These are phyloP conservation scores for Botrytis fabae DNA, from an alignment of 2,329 filamentous ascomycete species.

Conservation along the genomic window DNA sequence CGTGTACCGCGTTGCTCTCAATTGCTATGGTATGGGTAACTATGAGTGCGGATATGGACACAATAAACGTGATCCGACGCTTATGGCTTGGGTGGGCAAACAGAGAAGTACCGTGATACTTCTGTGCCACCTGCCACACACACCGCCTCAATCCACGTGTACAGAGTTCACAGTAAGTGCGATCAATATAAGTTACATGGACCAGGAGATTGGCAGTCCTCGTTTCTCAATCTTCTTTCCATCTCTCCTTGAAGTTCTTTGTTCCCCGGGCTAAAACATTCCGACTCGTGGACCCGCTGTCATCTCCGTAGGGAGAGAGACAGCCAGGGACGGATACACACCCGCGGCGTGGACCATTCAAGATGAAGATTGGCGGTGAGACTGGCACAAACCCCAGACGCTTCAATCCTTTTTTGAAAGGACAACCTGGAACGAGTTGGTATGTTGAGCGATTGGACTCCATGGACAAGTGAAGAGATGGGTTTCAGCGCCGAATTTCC, in stretches of 20 bases:
- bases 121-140: not conserved
- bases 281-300: constrained; percentile 11
- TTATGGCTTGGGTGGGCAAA: constrained; percentile 1
- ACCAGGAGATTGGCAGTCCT: not conserved
- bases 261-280: not conserved
- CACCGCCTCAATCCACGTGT: constrained; percentile 7
- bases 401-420: not conserved
- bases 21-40: not conserved
- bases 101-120: not conserved
- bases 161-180: not conserved
- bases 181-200: not conserved
- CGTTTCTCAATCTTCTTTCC: not conserved
- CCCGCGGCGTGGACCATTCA: not conserved
- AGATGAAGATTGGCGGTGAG: constrained; percentile 13
- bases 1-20: not conserved
- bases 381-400: not conserved
- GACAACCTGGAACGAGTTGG: not conserved
- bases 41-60: not conserved
- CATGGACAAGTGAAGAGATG: not conserved
- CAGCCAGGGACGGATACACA: not conserved
- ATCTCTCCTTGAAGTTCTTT: not conserved
- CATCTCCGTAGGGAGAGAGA: constrained; percentile 4
- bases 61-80: constrained; percentile 8
- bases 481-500: constrained; percentile 20
- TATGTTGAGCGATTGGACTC: not conserved